These are phyloP conservation scores for Magnusiomyces clavatus DNA, from an alignment of 1,139 yeast genomes.

Conservation along the genomic window DNA sequence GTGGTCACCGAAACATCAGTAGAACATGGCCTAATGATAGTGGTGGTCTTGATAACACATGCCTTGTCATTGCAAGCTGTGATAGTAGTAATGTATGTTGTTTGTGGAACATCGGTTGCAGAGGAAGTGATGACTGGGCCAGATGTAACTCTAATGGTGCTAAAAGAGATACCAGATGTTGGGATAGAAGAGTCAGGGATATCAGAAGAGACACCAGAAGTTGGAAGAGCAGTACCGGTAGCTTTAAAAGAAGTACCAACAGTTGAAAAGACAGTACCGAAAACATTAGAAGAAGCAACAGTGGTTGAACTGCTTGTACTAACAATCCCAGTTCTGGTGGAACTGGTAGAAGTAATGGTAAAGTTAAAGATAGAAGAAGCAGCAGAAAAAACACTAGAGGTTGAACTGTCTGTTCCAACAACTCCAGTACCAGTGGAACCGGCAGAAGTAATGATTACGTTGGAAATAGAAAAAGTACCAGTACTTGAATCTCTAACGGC, in stretches of 20 bases:
- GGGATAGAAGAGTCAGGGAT: too few relatives aligned
- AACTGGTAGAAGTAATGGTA: background rate
- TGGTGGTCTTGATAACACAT: too few relatives aligned
- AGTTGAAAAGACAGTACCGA: background rate
- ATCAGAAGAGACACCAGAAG: slow-evolving; percentile 1
- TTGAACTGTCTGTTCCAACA: too few relatives aligned
- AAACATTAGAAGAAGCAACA: background rate
- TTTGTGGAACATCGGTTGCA: too few relatives aligned
- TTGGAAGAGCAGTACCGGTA: background rate
- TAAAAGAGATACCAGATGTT: too few relatives aligned
- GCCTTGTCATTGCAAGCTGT: too few relatives aligned
- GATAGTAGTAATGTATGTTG: too few relatives aligned
- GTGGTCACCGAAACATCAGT: too few relatives aligned
- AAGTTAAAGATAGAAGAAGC: background rate
- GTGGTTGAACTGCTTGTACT: background rate
- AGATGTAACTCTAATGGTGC: background rate
- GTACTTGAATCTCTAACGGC: background rate
- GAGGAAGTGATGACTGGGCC: background rate
- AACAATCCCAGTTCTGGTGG: background rate
- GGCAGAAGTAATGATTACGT: background rate
- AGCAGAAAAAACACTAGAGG: too few relatives aligned
- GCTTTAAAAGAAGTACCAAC: background rate
- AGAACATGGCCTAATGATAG: too few relatives aligned
- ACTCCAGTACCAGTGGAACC: slow-evolving; percentile 4
- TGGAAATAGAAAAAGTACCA: background rate